These are phyloP conservation scores for Penicillium angulare DNA, from an alignment of 495 filamentous ascomycete species.

Conservation along the genomic window DNA sequence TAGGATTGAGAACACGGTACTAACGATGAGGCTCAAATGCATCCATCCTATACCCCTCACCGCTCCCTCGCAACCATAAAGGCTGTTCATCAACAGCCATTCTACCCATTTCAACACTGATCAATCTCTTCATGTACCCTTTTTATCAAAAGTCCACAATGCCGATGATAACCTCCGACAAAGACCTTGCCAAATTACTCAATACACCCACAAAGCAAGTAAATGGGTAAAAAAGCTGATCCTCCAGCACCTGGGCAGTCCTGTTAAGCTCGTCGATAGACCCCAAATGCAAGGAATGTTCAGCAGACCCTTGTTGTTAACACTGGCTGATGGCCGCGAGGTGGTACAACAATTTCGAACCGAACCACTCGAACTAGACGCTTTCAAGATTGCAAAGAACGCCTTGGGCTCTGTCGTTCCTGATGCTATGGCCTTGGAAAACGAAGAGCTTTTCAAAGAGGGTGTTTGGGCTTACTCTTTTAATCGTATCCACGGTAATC, in stretches of 20 bases:
- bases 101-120: too few relatives aligned
- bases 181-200: constrained; percentile 24
- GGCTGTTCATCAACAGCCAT: too few relatives aligned
- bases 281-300: constrained; percentile 32
- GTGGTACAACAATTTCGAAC: constrained; percentile 30
- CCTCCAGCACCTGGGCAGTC: constrained; percentile 24
- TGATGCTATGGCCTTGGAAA: constrained; percentile 18
- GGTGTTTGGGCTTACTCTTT: constrained; percentile 29
- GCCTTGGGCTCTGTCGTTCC: constrained; percentile 24
- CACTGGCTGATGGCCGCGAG: constrained; percentile 24
- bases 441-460: constrained; percentile 20
- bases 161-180: constrained; percentile 24
- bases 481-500: constrained; percentile 23
- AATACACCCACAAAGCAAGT: constrained; percentile 30
- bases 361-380: constrained; percentile 19
- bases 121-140: neutral
- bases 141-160: too few relatives aligned
- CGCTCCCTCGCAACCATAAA: too few relatives aligned
- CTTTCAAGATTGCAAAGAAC: constrained; percentile 25
- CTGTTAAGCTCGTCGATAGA: constrained; percentile 21
- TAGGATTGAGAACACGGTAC: too few relatives aligned
- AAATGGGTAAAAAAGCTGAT: constrained; percentile 31
- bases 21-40: too few relatives aligned
- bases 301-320: constrained; percentile 28
- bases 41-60: too few relatives aligned